Evolutionary conservation across 2,329 filamentous ascomycete genomes (phyloP).

Genomic region (Apiospora hydei): DNA sequence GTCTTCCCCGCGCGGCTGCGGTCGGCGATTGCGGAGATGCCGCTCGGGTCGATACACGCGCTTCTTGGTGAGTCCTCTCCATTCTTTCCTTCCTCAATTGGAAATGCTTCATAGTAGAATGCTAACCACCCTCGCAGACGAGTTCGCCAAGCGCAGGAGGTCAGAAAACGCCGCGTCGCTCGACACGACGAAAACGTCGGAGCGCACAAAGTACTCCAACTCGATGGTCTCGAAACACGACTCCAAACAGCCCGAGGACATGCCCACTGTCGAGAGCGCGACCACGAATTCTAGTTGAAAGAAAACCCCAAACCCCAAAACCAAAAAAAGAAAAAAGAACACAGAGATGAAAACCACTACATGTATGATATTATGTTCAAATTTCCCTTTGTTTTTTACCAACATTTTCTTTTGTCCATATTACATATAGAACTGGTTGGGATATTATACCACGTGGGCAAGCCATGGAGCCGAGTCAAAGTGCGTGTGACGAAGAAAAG

Average conservation of each 20-base stretch:
- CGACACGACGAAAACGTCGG: neutral
- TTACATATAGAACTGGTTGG: neutral
- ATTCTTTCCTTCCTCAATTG: neutral
- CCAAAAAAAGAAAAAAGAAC: neutral
- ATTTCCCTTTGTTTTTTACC: neutral
- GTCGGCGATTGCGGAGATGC: slow-evolving; percentile 31
- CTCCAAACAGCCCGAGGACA: neutral
- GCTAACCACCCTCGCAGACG: neutral
- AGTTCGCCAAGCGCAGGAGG: slow-evolving; percentile 25
- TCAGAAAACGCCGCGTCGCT: slow-evolving; percentile 11
- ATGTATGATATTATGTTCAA: neutral
- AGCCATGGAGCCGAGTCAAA: neutral
- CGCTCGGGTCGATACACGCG: slow-evolving; percentile 30
- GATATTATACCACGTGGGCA: neutral
- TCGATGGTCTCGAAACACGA: neutral
- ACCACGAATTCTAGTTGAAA: neutral
- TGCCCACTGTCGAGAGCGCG: neutral
- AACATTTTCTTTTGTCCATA: neutral
- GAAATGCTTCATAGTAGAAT: neutral
- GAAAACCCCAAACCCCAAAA: neutral
- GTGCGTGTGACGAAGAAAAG: neutral
- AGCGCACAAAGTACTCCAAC: neutral
- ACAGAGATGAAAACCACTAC: neutral
- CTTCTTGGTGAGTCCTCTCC: slow-evolving; percentile 24
- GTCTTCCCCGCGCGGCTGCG: slow-evolving; percentile 38